Evolutionary conservation across 768 basidiomycete genomes (phyloP).

Genomic region (Xerocomellus amylosporus): DNA sequence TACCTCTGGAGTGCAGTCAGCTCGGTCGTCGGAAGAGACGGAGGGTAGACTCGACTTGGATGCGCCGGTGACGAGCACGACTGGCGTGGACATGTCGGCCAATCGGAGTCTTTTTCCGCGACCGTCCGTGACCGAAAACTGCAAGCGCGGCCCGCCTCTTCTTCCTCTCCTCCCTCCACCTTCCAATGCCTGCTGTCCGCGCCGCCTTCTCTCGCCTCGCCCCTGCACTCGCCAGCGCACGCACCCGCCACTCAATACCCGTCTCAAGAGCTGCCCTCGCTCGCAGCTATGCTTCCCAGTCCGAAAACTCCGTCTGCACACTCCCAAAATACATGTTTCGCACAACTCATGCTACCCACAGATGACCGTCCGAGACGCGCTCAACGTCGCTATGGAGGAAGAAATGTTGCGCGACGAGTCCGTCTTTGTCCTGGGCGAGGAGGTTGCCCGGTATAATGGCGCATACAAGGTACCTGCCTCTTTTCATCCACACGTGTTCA

Average conservation of each 20-base stretch:
- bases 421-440: conserved; percentile 95
- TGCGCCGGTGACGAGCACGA: conserved; percentile 82
- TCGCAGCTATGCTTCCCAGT: conserved; percentile 66
- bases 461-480: conserved; percentile 75
- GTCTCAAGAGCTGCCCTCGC: conserved; percentile 43
- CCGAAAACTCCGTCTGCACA: conserved; percentile 46
- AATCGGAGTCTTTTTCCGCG: conserved; percentile 16
- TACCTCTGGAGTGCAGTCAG: conserved; percentile 44
- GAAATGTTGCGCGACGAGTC: conserved; percentile 96
- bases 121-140: conserved; percentile 25
- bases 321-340: conserved; percentile 11
- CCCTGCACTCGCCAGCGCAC: conserved; percentile 43
- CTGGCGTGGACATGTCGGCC: conserved; percentile 40
- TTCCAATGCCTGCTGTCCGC: conserved; percentile 54
- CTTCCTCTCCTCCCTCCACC: conserved; percentile 10
- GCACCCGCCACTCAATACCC: conserved; percentile 41
- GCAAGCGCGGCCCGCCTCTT: conserved; percentile 5
- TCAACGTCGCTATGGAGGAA: conserved; percentile 98
- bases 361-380: conserved; percentile 99
- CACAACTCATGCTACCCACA: conserved; percentile 31
- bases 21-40: neutral
- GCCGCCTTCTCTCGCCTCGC: conserved; percentile 62
- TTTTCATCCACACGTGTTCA: neutral
- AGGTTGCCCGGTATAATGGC: conserved; percentile 97
- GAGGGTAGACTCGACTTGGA: conserved; percentile 68